Conservation (phyloP, 2,329 filamentous ascomycete species). For the Epichloe coenophiala region DNA sequence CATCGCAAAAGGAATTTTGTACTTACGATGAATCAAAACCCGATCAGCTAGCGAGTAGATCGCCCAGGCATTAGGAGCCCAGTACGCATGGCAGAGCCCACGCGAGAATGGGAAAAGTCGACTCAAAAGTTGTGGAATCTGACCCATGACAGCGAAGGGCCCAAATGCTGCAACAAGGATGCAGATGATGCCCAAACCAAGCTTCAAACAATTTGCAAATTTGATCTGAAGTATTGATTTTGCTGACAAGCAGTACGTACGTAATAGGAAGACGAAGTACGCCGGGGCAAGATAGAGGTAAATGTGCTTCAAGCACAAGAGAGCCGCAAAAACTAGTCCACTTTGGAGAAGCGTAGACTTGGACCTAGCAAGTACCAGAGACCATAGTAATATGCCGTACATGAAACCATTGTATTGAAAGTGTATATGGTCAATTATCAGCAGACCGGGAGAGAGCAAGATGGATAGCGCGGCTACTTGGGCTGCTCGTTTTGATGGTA, state of each 20-base stretch:
- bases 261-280: constrained; percentile 88
- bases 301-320: constrained; percentile 95
- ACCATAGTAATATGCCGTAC: constrained; percentile 80
- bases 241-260: constrained; percentile 73
- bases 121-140: constrained; percentile 71
- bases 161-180: constrained; percentile 77
- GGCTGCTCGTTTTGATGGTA: constrained; percentile 55
- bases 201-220: constrained; percentile 69
- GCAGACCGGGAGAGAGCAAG: constrained; percentile 76
- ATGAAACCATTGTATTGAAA: constrained; percentile 99
- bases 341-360: constrained; percentile 63
- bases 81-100: constrained; percentile 92
- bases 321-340: constrained; percentile 67
- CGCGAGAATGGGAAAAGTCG: constrained; percentile 88
- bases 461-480: constrained; percentile 83
- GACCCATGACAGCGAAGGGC: constrained; percentile 69
- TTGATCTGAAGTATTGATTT: constrained; percentile 63
- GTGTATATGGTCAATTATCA: constrained; percentile 97
- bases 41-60: constrained; percentile 88
- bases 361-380: constrained; percentile 68
- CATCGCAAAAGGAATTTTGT: background rate
- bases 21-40: constrained; percentile 64
- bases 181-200: constrained; percentile 56
- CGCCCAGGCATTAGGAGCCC: constrained; percentile 95
- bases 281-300: constrained; percentile 93